phyloP scores from a whole-genome alignment of 805 yeast species.

The Maudiozyma saulgeensis region DNA sequence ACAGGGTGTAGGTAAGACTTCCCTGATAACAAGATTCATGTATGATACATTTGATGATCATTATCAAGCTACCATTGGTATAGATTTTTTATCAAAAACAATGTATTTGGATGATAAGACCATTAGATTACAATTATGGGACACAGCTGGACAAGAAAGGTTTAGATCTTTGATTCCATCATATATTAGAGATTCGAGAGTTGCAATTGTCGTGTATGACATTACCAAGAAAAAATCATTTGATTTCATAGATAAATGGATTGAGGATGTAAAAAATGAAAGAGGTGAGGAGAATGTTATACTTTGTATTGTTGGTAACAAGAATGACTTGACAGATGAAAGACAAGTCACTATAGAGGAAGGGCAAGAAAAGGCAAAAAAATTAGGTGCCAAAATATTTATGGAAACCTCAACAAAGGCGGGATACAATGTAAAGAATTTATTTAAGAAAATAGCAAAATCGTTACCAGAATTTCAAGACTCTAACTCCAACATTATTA shows the following conservation, averaged over 20 bases:
- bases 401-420: slow-evolving; percentile 93
- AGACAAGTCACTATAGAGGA: slow-evolving; percentile 78
- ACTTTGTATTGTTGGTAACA: slow-evolving; percentile 86
- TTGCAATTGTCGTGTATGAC: slow-evolving; percentile 95
- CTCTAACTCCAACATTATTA: slow-evolving; percentile 17
- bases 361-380: slow-evolving; percentile 67
- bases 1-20: slow-evolving; percentile 93
- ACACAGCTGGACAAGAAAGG: slow-evolving; percentile 95
- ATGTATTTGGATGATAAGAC: slow-evolving; percentile 96
- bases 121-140: slow-evolving; percentile 92
- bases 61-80: slow-evolving; percentile 91
- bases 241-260: slow-evolving; percentile 81
- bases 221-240: slow-evolving; percentile 80
- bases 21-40: slow-evolving; percentile 94
- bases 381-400: slow-evolving; percentile 65
- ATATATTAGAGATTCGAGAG: slow-evolving; percentile 90
- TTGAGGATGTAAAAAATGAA: slow-evolving; percentile 87
- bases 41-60: slow-evolving; percentile 95
- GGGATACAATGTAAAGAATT: slow-evolving; percentile 83
- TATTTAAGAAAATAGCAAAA: slow-evolving; percentile 86
- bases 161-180: slow-evolving; percentile 92
- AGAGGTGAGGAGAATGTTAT: slow-evolving; percentile 81
- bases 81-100: slow-evolving; percentile 87
- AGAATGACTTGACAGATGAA: slow-evolving; percentile 69
- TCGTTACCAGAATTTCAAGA: slow-evolving; percentile 75